Evolutionary conservation across 352 stramenopile species (phyloP).

Genomic region (Globisporangium solare): DNA sequence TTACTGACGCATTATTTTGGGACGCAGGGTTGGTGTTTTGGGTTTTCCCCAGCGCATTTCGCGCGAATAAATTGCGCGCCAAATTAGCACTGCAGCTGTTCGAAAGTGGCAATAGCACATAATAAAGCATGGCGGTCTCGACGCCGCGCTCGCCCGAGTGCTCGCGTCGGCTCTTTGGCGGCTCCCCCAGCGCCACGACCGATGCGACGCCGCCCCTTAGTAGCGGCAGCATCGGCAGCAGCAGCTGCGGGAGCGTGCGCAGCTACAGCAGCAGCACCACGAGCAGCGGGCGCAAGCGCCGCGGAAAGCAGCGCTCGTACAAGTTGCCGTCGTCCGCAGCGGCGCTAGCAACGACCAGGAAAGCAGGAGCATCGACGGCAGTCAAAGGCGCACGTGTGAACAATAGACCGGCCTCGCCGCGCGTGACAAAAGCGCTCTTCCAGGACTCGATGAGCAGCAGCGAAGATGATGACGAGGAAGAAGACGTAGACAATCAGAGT

Average conservation of each 20-base stretch:
- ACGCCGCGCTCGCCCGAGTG: constrained; percentile 14
- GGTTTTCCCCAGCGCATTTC: background rate
- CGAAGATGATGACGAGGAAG: constrained; percentile 22
- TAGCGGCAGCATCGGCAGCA: background rate
- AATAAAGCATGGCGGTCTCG: background rate
- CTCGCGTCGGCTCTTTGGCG: constrained; percentile 9
- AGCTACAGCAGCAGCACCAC: constrained; percentile 12
- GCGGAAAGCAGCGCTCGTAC: constrained; percentile 12
- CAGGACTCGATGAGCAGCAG: constrained; percentile 20
- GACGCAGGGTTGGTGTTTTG: background rate
- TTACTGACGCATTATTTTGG: background rate
- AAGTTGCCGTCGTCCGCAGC: constrained; percentile 1
- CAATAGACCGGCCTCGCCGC: constrained; percentile 8
- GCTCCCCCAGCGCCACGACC: background rate
- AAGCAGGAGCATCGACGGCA: constrained; percentile 1
- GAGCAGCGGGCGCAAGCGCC: constrained; percentile 4
- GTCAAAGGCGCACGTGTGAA: background rate
- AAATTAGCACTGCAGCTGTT: background rate
- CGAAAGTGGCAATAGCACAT: background rate
- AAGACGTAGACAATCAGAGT: constrained; percentile 5
- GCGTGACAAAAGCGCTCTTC: constrained; percentile 31
- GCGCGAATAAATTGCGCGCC: background rate
- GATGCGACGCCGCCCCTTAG: background rate
- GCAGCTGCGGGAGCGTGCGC: constrained; percentile 4
- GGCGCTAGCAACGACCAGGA: background rate